Evolutionary conservation across 768 basidiomycete species (phyloP).

Genomic region (Sporobolomyces phaffii): DNA sequence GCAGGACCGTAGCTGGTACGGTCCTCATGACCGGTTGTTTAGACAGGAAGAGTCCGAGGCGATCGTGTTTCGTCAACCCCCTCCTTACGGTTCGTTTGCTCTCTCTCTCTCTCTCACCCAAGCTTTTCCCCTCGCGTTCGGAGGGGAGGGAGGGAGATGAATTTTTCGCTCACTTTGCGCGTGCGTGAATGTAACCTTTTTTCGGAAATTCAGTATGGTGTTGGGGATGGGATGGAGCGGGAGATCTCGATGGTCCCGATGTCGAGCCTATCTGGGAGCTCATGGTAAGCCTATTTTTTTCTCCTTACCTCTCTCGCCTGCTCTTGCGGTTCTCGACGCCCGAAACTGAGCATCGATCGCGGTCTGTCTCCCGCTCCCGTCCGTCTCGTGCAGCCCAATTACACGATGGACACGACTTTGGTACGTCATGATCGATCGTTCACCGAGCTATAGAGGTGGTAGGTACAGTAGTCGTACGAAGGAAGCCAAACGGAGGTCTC

Average conservation of each 20-base stretch:
- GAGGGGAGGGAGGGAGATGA: too few species aligned
- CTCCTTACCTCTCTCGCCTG: background rate
- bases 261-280: slow-evolving; percentile 95
- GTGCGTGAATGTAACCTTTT: background rate
- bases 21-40: slow-evolving; percentile 92
- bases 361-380: background rate
- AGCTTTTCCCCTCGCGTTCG: too few species aligned
- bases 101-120: background rate
- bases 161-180: background rate
- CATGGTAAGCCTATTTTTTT: slow-evolving; percentile 7
- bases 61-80: slow-evolving; percentile 71
- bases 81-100: slow-evolving; percentile 67
- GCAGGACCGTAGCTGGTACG: slow-evolving; percentile 96
- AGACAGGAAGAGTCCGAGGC: slow-evolving; percentile 75
- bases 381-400: slow-evolving; percentile 35
- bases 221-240: slow-evolving; percentile 99
- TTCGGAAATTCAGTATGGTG: slow-evolving; percentile 97
- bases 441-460: slow-evolving; percentile 19
- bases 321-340: too few species aligned
- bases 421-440: slow-evolving; percentile 41
- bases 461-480: too few species aligned
- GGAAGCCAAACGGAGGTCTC: too few species aligned
- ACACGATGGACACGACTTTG: slow-evolving; percentile 35
- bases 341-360: too few species aligned
- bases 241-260: slow-evolving; percentile 93